Evolutionary conservation across 2,329 filamentous ascomycete genomes (phyloP).

Genomic region (Aspergillus sclerotialis): DNA sequence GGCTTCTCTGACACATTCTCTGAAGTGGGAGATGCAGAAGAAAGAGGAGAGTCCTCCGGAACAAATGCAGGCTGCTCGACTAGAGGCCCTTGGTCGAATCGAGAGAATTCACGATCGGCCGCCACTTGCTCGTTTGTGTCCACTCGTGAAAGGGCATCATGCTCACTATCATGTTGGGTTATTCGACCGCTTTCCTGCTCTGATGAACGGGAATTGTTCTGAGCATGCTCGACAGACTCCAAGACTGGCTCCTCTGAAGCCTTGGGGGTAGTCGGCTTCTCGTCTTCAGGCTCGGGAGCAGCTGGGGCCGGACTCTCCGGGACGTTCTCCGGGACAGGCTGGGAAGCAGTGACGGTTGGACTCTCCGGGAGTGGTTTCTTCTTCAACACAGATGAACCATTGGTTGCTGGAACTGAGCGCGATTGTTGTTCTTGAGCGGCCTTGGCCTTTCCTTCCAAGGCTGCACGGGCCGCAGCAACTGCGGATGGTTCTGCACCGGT

Average conservation of each 20-base stretch:
- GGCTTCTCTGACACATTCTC: constrained; percentile 11
- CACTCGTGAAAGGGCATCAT: constrained; percentile 54
- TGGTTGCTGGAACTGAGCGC: constrained; percentile 14
- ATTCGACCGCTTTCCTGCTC: constrained; percentile 20
- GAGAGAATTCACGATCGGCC: constrained; percentile 48
- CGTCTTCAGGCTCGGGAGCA: constrained; percentile 4
- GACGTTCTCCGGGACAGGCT: not conserved
- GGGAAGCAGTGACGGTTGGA: not conserved
- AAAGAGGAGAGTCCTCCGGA: constrained; percentile 45
- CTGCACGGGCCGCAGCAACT: constrained; percentile 37
- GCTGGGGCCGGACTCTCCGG: constrained; percentile 2
- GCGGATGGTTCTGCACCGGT: constrained; percentile 27
- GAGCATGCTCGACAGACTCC: constrained; percentile 11
- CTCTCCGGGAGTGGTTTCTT: constrained; percentile 25
- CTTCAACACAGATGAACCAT: constrained; percentile 21
- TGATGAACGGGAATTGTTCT: constrained; percentile 2
- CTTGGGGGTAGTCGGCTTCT: constrained; percentile 6
- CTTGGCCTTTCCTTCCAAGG: constrained; percentile 32
- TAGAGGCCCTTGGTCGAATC: constrained; percentile 85
- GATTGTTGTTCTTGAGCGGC: constrained; percentile 25
- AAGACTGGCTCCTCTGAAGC: constrained; percentile 9
- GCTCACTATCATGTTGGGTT: constrained; percentile 44
- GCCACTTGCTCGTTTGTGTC: constrained; percentile 44
- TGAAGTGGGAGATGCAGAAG: constrained; percentile 10
- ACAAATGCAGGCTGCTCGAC: constrained; percentile 78